Conservation (phyloP, 306 rosid genomes). For the Abrus precatorius region DNA sequence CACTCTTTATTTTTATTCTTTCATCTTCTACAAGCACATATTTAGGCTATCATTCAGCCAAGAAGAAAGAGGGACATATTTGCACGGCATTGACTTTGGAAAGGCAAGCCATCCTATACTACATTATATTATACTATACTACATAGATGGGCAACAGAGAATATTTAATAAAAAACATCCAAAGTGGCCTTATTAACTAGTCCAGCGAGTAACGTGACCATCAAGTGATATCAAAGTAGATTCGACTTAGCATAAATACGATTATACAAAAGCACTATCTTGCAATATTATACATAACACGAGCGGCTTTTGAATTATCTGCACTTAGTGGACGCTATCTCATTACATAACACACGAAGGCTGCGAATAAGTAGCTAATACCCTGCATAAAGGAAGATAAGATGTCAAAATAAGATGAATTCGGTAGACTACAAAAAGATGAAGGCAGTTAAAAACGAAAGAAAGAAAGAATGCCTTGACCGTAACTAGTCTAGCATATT, state of each 20-base stretch:
- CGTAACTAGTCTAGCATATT: slow-evolving; percentile 15
- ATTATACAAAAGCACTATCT: slow-evolving; percentile 36
- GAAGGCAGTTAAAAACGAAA: slow-evolving; percentile 11
- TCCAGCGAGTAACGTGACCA: slow-evolving; percentile 27
- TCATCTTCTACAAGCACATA: slow-evolving; percentile 4
- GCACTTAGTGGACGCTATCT: slow-evolving; percentile 32
- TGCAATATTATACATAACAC: slow-evolving; percentile 17
- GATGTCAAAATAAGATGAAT: slow-evolving; percentile 38
- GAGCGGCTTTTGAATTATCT: slow-evolving; percentile 31
- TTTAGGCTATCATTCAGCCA: background rate
- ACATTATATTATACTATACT: background rate
- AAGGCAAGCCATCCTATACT: slow-evolving; percentile 20
- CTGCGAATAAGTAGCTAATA: slow-evolving; percentile 50
- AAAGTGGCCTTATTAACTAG: slow-evolving; percentile 46
- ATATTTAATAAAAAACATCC: slow-evolving; percentile 35
- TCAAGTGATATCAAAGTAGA: slow-evolving; percentile 36
- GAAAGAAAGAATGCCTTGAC: slow-evolving; percentile 1
- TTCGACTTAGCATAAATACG: slow-evolving; percentile 35
- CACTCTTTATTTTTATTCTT: background rate
- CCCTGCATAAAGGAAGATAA: slow-evolving; percentile 61
- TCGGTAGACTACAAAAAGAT: background rate
- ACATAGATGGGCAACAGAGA: slow-evolving; percentile 37
- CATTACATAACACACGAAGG: slow-evolving; percentile 38
- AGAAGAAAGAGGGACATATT: background rate
- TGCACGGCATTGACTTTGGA: background rate